A percentile compares a stretch with the other conserved stretches of the same genome.
phyloP scores from a whole-genome alignment of 768 basidiomycete species.

The Auriscalpium orientale region DNA sequence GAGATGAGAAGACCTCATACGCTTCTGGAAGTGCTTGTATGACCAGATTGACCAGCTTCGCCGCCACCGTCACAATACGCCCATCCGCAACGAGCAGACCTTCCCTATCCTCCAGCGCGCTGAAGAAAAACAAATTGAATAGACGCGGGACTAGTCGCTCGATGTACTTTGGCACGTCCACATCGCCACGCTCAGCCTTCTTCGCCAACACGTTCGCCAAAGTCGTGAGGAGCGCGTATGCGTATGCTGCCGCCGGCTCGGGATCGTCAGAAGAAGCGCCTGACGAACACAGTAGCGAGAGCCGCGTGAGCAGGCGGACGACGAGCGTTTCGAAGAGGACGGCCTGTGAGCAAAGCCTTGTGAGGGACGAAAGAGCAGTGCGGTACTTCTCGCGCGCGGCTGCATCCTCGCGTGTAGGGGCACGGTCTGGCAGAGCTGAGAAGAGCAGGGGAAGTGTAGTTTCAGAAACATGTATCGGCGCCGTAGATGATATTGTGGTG shows the following conservation, averaged over 20 bases:
- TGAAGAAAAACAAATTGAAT: conserved; percentile 53
- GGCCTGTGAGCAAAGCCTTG: conserved; percentile 62
- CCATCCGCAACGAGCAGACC: conserved; percentile 32
- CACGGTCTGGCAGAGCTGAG: conserved; percentile 57
- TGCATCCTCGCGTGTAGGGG: conserved; percentile 47
- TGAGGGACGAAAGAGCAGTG: conserved; percentile 60
- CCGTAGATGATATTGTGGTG: conserved; percentile 47
- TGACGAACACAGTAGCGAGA: conserved; percentile 58
- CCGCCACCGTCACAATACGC: conserved; percentile 54
- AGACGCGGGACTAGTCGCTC: conserved; percentile 69
- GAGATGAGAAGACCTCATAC: conserved; percentile 32
- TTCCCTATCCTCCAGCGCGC: conserved; percentile 23
- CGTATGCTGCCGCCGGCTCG: conserved; percentile 75
- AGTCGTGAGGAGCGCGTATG: conserved; percentile 71
- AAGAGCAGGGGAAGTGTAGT: conserved; percentile 81
- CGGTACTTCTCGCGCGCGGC: conserved; percentile 57
- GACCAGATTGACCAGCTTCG: conserved; percentile 59
- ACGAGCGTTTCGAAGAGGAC: conserved; percentile 82
- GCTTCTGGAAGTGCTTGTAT: conserved; percentile 51
- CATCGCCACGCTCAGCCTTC: conserved; percentile 42
- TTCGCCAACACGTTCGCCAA: conserved; percentile 51
- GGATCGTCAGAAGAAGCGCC: conserved; percentile 25
- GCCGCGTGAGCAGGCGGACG: conserved; percentile 65
- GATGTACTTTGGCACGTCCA: conserved; percentile 74
- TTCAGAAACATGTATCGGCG: conserved; percentile 59